phyloP scores from a whole-genome alignment of 768 basidiomycete species.

The Boletus rufocinnamomeus region DNA sequence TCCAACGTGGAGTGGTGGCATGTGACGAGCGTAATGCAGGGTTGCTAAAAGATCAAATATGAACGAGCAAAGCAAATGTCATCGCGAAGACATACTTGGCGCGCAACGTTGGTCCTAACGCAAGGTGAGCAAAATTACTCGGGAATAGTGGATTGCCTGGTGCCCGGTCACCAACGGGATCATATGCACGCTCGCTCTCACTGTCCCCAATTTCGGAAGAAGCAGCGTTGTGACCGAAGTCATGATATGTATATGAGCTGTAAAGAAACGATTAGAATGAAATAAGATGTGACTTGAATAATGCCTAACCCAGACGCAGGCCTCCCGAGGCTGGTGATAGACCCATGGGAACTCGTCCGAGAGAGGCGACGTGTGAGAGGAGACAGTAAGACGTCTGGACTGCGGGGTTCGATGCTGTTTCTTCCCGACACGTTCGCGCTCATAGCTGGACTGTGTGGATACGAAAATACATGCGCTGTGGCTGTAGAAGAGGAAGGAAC shows the following conservation, averaged over 20 bases:
- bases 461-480: slow-evolving; percentile 30
- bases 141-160: slow-evolving; percentile 83
- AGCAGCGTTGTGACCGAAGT: slow-evolving; percentile 10
- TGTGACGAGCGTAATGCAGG: slow-evolving; percentile 24
- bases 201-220: slow-evolving; percentile 29
- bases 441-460: slow-evolving; percentile 25
- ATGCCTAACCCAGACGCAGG: slow-evolving; percentile 25
- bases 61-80: not conserved
- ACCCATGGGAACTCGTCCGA: slow-evolving; percentile 29
- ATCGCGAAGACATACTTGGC: slow-evolving; percentile 44
- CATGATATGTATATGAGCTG: slow-evolving; percentile 22
- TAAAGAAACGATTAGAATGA: slow-evolving; percentile 1
- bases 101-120: slow-evolving; percentile 62
- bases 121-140: slow-evolving; percentile 72
- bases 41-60: slow-evolving; percentile 23
- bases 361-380: slow-evolving; percentile 28
- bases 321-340: slow-evolving; percentile 30
- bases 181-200: slow-evolving; percentile 40
- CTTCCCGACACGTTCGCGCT: slow-evolving; percentile 19
- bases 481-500: slow-evolving; percentile 30
- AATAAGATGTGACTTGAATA: not conserved
- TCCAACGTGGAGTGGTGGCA: slow-evolving; percentile 19
- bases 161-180: slow-evolving; percentile 60
- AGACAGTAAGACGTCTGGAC: slow-evolving; percentile 23
- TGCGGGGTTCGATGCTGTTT: slow-evolving; percentile 29